Evolutionary conservation across 306 rosid genomes (phyloP).

Genomic region (Leucaena leucocephala): DNA sequence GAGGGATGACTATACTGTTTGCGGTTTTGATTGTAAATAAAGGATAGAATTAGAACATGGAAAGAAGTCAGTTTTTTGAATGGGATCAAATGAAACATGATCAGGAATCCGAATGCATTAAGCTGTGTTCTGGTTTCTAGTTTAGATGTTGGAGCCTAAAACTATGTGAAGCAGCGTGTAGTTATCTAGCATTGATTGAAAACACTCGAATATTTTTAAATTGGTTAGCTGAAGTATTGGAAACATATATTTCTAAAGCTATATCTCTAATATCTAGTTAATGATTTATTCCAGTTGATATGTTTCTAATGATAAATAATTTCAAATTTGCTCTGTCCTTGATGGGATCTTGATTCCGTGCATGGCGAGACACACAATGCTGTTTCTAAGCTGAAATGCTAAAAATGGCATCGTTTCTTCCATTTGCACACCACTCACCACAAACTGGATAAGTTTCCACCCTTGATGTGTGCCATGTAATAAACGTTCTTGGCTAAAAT

Average conservation of each 20-base stretch:
- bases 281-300: constrained; percentile 1
- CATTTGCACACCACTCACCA: too few relatives aligned
- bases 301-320: constrained; percentile 15
- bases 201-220: neutral
- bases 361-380: too few relatives aligned
- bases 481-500: too few relatives aligned
- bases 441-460: too few relatives aligned
- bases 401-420: too few relatives aligned
- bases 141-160: neutral
- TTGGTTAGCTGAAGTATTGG: constrained; percentile 18
- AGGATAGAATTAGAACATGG: neutral
- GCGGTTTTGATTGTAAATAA: neutral
- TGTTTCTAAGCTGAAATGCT: too few relatives aligned
- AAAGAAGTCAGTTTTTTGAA: neutral
- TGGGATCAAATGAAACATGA: neutral
- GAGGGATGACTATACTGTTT: neutral
- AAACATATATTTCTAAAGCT: neutral
- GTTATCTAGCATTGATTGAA: neutral
- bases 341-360: neutral
- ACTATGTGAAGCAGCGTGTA: neutral
- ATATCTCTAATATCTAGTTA: neutral
- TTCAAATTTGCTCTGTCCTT: neutral
- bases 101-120: neutral
- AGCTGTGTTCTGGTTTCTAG: constrained; percentile 16
- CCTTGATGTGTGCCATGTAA: too few relatives aligned